phyloP scores from a whole-genome alignment of 345 rosid genomes.

The Eucalyptus melliodora region DNA sequence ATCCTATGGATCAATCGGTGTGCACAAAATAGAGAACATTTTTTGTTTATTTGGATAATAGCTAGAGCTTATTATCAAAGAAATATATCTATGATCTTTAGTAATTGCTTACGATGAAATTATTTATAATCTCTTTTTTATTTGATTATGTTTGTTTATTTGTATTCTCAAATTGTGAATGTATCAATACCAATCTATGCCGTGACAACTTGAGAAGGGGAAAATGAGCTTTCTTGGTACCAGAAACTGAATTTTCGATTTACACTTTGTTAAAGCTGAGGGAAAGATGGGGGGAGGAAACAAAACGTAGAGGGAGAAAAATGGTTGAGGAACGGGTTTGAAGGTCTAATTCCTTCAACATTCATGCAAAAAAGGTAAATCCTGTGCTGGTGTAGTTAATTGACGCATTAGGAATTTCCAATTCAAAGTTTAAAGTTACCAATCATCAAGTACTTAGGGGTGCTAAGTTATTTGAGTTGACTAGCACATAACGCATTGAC shows the following conservation, averaged over 20 bases:
- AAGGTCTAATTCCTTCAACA: not conserved
- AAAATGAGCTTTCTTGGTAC: not conserved
- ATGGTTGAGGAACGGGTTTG: not conserved
- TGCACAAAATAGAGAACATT: not conserved
- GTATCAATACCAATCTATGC: not conserved
- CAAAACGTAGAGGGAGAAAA: not conserved
- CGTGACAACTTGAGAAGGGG: not conserved
- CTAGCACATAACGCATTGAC: not conserved
- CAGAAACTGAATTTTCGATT: not conserved
- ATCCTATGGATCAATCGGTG: not conserved
- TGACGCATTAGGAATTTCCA: rapidly evolving
- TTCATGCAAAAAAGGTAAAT: not conserved
- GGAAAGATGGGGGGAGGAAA: not conserved
- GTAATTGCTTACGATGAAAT: not conserved
- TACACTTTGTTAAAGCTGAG: not conserved
- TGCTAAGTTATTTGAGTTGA: not conserved
- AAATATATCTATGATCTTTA: not conserved
- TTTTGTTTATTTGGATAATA: not conserved
- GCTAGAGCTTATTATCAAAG: not conserved
- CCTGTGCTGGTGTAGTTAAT: rapidly evolving
- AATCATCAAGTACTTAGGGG: not conserved
- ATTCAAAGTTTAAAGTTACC: not conserved
- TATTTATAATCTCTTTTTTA: not conserved
- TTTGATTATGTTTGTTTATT: not conserved
- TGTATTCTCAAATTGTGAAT: not conserved